Evolutionary conservation across 2,329 filamentous ascomycete species (phyloP), one percentile per base, ranked within the genome.

Genomic region (Aspergillus ruber): DNA sequence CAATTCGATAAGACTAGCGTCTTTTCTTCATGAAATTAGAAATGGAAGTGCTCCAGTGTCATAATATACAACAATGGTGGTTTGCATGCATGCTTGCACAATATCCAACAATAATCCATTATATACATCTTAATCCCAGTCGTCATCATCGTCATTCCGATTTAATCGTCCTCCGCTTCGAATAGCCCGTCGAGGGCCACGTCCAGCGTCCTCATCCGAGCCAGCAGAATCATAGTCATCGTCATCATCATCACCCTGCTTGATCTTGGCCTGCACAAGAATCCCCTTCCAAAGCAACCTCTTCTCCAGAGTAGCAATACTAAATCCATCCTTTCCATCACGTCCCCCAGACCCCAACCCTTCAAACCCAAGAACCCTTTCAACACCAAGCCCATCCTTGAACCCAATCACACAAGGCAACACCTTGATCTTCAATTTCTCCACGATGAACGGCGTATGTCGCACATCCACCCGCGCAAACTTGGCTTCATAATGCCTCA

Each of bases 381-480:
- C 73, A 44, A 69, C 66, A 0, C 64, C 67, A 15, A 72, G 58
- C 21, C 74, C 74, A 56, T 73, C 71, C 46, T 69, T 65, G 47
- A 76, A 76, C 32, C 70, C 73, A 58, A 76, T 69, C 45, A 76
- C 72, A 52, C 73, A 75, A 6, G 74, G 74, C 27, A 76, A 50
- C 1, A 76, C 69, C 47, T 66, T 60, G 17, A 76, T 68, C 18
- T 65, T 67, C 49, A 76, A 50, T 46, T 74, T 75, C 56, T 72
- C 67, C 5, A 74, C 72, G 38, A 76, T 59, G 51, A 76, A 76
- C 1, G 72, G 71, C 29, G 70, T 69, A 47, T 71, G 61, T 10
- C 67, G 69, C 46, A 74, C 73, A 56, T 74, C 69, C 9, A 73
- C 67, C 12, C 67, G 66, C 32, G 70, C 69, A 57, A 76, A 76